A percentile compares a stretch with the other conserved stretches of the same genome.
These are phyloP conservation scores for Solanum acaule DNA, from an alignment of 257 asterid genomes.

Conservation along the genomic window DNA sequence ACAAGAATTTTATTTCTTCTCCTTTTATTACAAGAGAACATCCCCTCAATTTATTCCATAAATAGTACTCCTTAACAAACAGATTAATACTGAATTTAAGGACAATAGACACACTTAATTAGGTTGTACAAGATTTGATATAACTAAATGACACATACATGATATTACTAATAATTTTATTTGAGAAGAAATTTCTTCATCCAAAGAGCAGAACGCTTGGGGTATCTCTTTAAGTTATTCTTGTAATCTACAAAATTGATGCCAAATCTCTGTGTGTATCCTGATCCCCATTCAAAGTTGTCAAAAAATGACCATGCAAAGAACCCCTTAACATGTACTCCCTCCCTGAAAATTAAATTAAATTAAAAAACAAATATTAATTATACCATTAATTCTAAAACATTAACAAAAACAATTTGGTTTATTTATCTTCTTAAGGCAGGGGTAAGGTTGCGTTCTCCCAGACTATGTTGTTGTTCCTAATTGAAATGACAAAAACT, in stretches of 20 bases:
- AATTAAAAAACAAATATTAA: neutral
- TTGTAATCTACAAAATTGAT: constrained; percentile 3
- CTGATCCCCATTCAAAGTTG: constrained; percentile 1
- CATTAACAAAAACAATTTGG: neutral
- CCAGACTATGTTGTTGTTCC: no score
- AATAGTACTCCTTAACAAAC: neutral
- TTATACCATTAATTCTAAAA: neutral
- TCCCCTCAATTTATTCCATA: neutral
- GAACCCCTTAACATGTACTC: constrained; percentile 1
- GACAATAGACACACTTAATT: neutral
- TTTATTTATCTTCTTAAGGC: no score
- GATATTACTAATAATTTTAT: neutral
- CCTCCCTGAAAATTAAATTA: neutral
- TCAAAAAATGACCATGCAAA: constrained; percentile 9
- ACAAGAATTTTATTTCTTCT: neutral
- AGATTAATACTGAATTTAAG: neutral
- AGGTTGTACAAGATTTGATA: neutral
- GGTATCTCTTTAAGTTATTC: neutral
- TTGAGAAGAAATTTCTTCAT: constrained; percentile 1
- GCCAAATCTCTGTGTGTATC: neutral
- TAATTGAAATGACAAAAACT: neutral
- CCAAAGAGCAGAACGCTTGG: constrained; percentile 5
- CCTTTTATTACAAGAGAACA: neutral
- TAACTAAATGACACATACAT: neutral
- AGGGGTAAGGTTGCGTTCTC: no score